Conservation (phyloP, 768 basidiomycete species). For the Podaxis mareebaensis region DNA sequence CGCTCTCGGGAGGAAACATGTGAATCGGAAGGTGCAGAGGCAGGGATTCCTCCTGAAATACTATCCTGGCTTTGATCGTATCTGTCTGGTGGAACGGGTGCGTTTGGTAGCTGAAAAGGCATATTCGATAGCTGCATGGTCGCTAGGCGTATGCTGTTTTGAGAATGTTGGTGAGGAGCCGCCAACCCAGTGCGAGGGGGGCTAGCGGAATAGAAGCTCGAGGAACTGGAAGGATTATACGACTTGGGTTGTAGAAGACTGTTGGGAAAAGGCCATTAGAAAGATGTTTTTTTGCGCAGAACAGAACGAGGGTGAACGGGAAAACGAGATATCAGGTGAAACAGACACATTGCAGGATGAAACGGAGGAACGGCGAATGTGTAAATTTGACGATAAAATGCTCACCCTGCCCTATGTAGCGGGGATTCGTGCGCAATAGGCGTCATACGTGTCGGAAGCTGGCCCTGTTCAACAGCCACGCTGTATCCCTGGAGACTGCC, state of each 20-base stretch:
- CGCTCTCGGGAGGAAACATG: background rate
- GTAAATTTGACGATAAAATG: constrained; percentile 1
- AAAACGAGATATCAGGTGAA: constrained; percentile 16
- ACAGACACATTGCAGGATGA: constrained; percentile 20
- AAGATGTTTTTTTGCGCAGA: constrained; percentile 4
- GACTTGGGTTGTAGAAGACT: constrained; percentile 62
- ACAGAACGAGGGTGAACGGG: constrained; percentile 10
- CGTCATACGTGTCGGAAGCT: constrained; percentile 16
- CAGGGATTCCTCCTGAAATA: background rate
- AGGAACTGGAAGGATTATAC: constrained; percentile 38
- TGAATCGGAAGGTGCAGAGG: constrained; percentile 16
- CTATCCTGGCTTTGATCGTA: background rate
- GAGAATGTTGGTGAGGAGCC: constrained; percentile 46
- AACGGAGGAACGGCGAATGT: constrained; percentile 13
- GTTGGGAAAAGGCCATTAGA: constrained; percentile 16
- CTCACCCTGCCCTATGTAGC: constrained; percentile 58
- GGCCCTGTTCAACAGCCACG: background rate
- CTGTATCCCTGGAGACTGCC: too few species aligned
- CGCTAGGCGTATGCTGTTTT: constrained; percentile 61
- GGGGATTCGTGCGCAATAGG: constrained; percentile 36
- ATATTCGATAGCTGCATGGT: constrained; percentile 68
- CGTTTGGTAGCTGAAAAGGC: constrained; percentile 32
- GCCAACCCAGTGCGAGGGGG: constrained; percentile 7
- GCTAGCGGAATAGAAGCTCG: constrained; percentile 15
- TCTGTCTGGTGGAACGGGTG: background rate